These are phyloP conservation scores for Yarrowia sp. DNA, from an alignment of 805 yeast species.

Conservation along the genomic window DNA sequence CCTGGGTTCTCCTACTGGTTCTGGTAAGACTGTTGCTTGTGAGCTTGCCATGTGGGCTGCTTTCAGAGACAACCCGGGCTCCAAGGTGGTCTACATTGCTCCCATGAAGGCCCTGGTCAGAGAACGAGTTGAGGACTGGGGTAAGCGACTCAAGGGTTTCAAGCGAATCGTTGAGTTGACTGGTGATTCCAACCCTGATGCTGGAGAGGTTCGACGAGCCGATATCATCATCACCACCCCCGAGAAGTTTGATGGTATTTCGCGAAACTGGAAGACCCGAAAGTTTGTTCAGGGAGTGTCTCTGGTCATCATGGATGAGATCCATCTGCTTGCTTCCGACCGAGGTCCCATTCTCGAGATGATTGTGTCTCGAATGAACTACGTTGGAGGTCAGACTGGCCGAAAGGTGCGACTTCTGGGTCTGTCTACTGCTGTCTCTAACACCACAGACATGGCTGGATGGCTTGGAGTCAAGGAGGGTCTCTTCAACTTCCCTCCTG, in stretches of 20 bases:
- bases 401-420: conserved; percentile 72
- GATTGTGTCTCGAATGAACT: conserved; percentile 88
- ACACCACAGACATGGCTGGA: conserved; percentile 84
- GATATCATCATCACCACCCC: conserved; percentile 84
- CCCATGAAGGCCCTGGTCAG: conserved; percentile 89
- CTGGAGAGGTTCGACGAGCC: conserved; percentile 68
- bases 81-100: conserved; percentile 84
- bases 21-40: conserved; percentile 97
- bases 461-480: conserved; percentile 80
- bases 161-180: conserved; percentile 73
- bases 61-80: conserved; percentile 76
- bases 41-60: conserved; percentile 98
- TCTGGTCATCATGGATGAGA: conserved; percentile 83
- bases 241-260: conserved; percentile 86
- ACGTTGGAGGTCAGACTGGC: conserved; percentile 65
- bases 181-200: conserved; percentile 81
- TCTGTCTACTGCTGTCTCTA: conserved; percentile 85
- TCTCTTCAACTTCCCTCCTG: conserved; percentile 77
- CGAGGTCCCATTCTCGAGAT: conserved; percentile 87
- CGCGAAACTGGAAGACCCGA: conserved; percentile 84
- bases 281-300: conserved; percentile 77
- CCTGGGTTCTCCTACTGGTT: conserved; percentile 98
- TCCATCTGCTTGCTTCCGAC: conserved; percentile 82
- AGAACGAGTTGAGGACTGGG: conserved; percentile 86
- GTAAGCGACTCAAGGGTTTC: conserved; percentile 50